Percentiles rank a stretch among this genome's conserved stretches.
phyloP scores from a whole-genome alignment of 2,329 filamentous ascomycete genomes.

The Falciphora oryzae region DNA sequence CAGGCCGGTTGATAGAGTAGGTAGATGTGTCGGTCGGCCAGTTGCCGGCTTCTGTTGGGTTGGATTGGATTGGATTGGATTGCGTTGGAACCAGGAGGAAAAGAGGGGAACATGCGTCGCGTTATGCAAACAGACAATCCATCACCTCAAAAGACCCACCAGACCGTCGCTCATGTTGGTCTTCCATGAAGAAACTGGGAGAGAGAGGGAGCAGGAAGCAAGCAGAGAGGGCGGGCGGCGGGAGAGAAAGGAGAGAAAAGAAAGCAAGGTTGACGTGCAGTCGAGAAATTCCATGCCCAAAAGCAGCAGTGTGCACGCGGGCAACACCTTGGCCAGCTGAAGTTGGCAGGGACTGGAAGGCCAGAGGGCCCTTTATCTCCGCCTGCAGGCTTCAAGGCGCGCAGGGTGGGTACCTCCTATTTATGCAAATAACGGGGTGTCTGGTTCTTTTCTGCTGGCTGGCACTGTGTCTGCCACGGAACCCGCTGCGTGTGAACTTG shows the following conservation, averaged over 20 bases:
- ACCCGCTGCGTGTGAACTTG: not conserved
- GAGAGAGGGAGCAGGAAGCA: conserved; percentile 1
- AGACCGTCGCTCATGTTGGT: not conserved
- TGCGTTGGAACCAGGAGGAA: conserved; percentile 1
- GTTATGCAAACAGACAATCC: not conserved
- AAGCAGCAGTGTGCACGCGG: not conserved
- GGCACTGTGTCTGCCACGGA: not conserved
- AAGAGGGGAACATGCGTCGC: not conserved
- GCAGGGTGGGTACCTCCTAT: not conserved
- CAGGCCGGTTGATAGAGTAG: conserved; percentile 3
- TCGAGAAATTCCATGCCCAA: not conserved
- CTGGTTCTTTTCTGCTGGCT: not conserved
- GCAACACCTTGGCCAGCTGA: not conserved
- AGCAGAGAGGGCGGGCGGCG: not conserved
- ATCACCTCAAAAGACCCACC: not conserved
- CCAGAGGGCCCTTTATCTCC: not conserved
- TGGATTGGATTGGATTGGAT: not conserved
- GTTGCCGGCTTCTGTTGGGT: not conserved
- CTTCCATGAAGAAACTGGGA: conserved; percentile 1
- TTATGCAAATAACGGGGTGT: not conserved
- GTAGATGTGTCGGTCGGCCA: not conserved
- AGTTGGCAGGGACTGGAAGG: not conserved
- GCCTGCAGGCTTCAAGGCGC: not conserved
- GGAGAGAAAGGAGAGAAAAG: not conserved
- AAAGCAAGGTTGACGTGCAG: conserved; percentile 4